Percentiles rank a stretch among this genome's conserved stretches.
These are phyloP conservation scores for Malus hybrid DNA, from an alignment of 331 rosid species.

Conservation along the genomic window DNA sequence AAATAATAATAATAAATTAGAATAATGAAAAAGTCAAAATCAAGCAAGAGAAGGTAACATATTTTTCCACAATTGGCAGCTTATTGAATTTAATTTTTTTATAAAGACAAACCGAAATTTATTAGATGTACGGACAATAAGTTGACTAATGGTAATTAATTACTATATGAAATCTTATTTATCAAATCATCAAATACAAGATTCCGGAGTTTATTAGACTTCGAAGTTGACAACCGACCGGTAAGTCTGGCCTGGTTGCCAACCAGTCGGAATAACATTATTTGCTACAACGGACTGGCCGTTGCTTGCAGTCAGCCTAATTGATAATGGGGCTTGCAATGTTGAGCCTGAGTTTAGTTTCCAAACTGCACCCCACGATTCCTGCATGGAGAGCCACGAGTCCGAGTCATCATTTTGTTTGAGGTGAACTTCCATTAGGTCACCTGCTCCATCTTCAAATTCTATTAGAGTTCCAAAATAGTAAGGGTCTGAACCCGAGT, in stretches of 20 bases:
- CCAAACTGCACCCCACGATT: constrained; percentile 59
- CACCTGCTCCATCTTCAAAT: constrained; percentile 48
- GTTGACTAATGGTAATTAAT: background rate
- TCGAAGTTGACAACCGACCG: constrained; percentile 36
- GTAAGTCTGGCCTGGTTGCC: constrained; percentile 43
- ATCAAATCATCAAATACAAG: background rate
- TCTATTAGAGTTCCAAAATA: constrained; percentile 35
- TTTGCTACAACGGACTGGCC: constrained; percentile 28
- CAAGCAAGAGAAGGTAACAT: background rate
- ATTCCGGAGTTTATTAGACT: background rate
- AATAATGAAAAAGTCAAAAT: too few relatives aligned
- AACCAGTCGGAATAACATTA: constrained; percentile 41
- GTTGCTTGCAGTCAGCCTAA: constrained; percentile 16
- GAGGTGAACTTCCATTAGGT: constrained; percentile 28
- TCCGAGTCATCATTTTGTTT: constrained; percentile 16
- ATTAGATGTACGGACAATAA: background rate
- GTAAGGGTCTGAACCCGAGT: constrained; percentile 36
- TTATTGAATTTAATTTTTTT: background rate
- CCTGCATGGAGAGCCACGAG: constrained; percentile 41
- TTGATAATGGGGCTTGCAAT: constrained; percentile 35
- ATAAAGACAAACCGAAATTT: background rate
- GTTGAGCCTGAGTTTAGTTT: constrained; percentile 23
- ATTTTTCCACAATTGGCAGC: background rate
- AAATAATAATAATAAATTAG: too few relatives aligned
- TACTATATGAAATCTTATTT: background rate